Percentiles rank a stretch among this genome's conserved stretches.
Evolutionary conservation across 1,284 basidiomycete genomes (phyloP).

Genomic region (Salmacisia buchloeana): DNA sequence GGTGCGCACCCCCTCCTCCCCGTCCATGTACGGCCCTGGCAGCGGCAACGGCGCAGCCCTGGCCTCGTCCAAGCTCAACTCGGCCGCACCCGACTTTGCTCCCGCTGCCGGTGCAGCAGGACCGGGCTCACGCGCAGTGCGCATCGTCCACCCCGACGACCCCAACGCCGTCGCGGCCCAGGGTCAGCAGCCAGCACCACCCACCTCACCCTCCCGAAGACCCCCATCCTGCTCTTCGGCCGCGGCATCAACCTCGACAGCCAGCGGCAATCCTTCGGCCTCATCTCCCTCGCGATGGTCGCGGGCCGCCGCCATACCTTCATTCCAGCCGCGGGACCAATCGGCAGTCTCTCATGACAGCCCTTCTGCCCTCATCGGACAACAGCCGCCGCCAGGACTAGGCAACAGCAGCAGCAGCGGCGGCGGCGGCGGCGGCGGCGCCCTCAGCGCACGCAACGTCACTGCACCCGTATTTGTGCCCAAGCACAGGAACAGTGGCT

Average conservation of each 20-base stretch:
- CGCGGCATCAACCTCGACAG: not conserved
- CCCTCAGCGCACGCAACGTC: slow-evolving; percentile 33
- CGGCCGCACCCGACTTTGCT: not conserved
- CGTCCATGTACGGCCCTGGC: slow-evolving; percentile 2
- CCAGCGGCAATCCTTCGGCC: not conserved
- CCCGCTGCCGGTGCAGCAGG: not conserved
- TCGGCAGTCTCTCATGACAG: not conserved
- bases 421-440: slow-evolving; percentile 20
- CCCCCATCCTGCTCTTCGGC: not conserved
- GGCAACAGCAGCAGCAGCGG: not conserved
- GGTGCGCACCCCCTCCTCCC: too few species aligned
- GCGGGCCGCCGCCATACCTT: slow-evolving; percentile 6
- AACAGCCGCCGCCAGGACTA: too few species aligned
- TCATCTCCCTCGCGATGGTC: not conserved
- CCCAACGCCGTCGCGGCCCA: not conserved
- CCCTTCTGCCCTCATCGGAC: too few species aligned
- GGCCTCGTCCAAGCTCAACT: not conserved
- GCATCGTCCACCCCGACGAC: slow-evolving; percentile 3
- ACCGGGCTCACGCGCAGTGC: not conserved
- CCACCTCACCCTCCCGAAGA: not conserved
- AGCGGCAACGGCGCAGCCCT: not conserved
- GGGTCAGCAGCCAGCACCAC: too few species aligned
- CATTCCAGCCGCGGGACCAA: slow-evolving; percentile 8
- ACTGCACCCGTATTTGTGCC: slow-evolving; percentile 42
- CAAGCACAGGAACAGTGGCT: slow-evolving; percentile 22